Base-by-base conservation (phyloP, 345 rosid genomes). In the Camelina laxa region DNA sequence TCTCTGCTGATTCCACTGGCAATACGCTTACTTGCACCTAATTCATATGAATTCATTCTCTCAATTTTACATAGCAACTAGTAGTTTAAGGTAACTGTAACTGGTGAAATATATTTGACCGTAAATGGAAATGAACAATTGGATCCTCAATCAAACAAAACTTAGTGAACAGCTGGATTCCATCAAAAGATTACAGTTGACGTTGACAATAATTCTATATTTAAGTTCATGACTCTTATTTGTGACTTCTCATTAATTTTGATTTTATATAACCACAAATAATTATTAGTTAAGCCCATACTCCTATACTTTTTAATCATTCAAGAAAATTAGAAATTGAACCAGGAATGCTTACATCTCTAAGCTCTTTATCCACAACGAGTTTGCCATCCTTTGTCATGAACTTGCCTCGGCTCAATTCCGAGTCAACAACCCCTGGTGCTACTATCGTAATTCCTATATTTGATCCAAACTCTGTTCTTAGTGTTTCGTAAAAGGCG, bases 391-490 rank as follows among this genome's bases (percentile, higher is more conserved):
- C 84, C 74, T 47, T 74, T 41, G 83, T 66, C 74, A 85, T 56
- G 79, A 81, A 65, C 72, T 81, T 83, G 19, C 83, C 91, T 68
- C 45, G 50, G 0, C 73, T 84, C 70, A 85, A 35, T 65, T 89
- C 86, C 9, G 87, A 75, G 14, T 79, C 60, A 1, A 76, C 57
- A 2, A 84, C 42, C 3, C 91, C 84, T 0, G 87, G 87, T 53
- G 76, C 81, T 49, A 84, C 86, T n/a, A 85, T 84, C 3, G 88
- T 89, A 31, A 89, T 60, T 11, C 89, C 84, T 5, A 84, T 67
- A 13, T 72, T 61, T 8, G 67, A 58, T 20, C 83, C 83, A 6
- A 84, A 66, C 77, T 85, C 87, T 7, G 61, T 31, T 69, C 83
- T 80, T 72, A 82, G 57, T 9, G 84, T 81, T 79, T 81, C 87